These are phyloP conservation scores for Phytophthora foliorum DNA, from an alignment of 352 stramenopile species.

Conservation along the genomic window DNA sequence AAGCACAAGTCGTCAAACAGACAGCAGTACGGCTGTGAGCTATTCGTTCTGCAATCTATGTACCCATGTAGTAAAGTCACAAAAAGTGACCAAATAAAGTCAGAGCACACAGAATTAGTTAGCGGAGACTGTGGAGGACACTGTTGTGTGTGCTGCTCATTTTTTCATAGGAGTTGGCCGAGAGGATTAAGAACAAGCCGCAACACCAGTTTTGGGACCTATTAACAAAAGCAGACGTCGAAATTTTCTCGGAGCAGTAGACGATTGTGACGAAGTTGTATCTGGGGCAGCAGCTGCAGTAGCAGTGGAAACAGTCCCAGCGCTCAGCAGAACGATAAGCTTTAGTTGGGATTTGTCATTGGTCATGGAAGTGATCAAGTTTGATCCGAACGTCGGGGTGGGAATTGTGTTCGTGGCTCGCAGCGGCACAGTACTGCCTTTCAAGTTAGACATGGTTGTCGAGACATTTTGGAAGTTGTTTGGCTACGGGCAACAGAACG, in stretches of 20 bases:
- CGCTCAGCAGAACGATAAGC: constrained; percentile 2
- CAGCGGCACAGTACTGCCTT: constrained; percentile 1
- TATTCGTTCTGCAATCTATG: not conserved
- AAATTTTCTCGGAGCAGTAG: constrained; percentile 18
- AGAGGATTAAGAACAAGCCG: not conserved
- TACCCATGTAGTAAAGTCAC: not conserved
- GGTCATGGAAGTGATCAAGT: constrained; percentile 4
- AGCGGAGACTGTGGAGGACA: too few relatives aligned
- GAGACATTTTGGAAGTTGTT: constrained; percentile 17
- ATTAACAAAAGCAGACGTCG: not conserved
- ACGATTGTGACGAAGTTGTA: not conserved
- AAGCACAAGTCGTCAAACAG: constrained; percentile 24
- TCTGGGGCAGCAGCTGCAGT: constrained; percentile 10
- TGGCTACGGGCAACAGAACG: too few relatives aligned
- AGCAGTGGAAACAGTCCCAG: not conserved
- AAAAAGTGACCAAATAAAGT: not conserved
- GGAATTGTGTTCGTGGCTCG: constrained; percentile 7
- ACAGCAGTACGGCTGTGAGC: constrained; percentile 30
- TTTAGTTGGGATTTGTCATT: constrained; percentile 7
- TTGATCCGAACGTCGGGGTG: not conserved
- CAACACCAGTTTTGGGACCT: not conserved
- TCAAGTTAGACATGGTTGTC: constrained; percentile 11
- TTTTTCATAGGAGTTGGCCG: too few relatives aligned
- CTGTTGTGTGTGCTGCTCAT: too few relatives aligned
- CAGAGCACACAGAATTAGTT: not conserved